Percentiles rank a stretch among this genome's conserved stretches.
These are phyloP conservation scores for Populus ilicifolia DNA, from an alignment of 345 rosid species.

Conservation along the genomic window DNA sequence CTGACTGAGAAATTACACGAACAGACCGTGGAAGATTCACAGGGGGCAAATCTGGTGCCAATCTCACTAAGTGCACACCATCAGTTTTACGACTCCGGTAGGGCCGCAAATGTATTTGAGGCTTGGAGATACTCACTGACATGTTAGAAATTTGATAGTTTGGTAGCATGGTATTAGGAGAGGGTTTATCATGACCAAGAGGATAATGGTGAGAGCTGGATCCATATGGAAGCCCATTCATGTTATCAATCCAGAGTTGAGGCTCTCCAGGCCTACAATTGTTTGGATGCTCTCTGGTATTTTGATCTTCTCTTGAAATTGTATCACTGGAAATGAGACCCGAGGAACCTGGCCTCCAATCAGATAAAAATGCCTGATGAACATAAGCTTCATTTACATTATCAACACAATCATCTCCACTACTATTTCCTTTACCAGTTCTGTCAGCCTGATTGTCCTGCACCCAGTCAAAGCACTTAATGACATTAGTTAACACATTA, in stretches of 20 bases:
- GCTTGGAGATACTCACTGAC: constrained; percentile 27
- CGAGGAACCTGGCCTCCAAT: constrained; percentile 63
- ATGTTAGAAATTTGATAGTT: constrained; percentile 26
- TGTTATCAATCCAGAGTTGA: constrained; percentile 29
- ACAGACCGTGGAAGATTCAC: constrained; percentile 91
- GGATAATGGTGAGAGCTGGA: constrained; percentile 20
- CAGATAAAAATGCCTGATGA: constrained; percentile 85
- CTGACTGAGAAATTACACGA: constrained; percentile 71
- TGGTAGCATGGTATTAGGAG: constrained; percentile 19
- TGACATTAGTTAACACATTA: constrained; percentile 4
- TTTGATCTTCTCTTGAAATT: constrained; percentile 17
- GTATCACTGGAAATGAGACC: constrained; percentile 24
- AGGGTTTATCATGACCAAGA: constrained; percentile 18
- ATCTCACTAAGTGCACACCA: constrained; percentile 61
- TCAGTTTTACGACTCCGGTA: constrained; percentile 41
- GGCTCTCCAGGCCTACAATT: constrained; percentile 23
- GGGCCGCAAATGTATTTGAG: constrained; percentile 43
- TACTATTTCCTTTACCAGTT: constrained; percentile 42
- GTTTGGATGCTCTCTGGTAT: constrained; percentile 32
- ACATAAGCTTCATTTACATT: constrained; percentile 62
- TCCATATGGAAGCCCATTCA: constrained; percentile 33
- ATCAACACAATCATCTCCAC: constrained; percentile 55
- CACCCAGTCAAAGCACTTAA: constrained; percentile 7
- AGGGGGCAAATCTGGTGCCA: constrained; percentile 91
- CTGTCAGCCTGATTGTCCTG: constrained; percentile 53